These are phyloP conservation scores for Vitis cinerea DNA, from an alignment of 164 flowering plant genomes.

Conservation along the genomic window DNA sequence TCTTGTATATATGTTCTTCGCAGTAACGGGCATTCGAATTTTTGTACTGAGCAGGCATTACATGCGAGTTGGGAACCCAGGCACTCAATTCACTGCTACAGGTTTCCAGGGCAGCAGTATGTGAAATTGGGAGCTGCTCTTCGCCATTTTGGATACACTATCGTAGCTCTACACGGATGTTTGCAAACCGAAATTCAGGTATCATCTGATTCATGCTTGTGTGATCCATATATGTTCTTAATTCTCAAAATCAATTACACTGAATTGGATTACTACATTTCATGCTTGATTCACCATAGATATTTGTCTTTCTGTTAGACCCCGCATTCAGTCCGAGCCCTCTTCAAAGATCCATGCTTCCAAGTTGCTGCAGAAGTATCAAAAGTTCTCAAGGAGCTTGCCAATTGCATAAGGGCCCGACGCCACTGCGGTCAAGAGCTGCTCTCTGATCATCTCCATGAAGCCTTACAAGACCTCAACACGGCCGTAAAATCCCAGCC, in stretches of 20 bases:
- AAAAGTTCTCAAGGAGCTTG: slow-evolving; percentile 65
- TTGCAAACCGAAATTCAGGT: slow-evolving; percentile 89
- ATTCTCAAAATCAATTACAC: too few relatives aligned
- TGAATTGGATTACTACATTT: too few relatives aligned
- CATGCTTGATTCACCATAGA: too few relatives aligned
- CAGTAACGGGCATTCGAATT: neutral
- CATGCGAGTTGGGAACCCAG: slow-evolving; percentile 99
- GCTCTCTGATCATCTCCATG: slow-evolving; percentile 73
- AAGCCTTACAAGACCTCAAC: slow-evolving; percentile 77
- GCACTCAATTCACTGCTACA: slow-evolving; percentile 61
- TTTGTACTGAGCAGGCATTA: slow-evolving; percentile 52
- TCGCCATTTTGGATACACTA: slow-evolving; percentile 80
- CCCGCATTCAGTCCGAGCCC: slow-evolving; percentile 55
- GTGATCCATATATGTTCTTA: neutral
- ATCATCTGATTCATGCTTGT: neutral
- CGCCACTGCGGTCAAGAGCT: slow-evolving; percentile 59
- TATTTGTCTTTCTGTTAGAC: slow-evolving; percentile 35
- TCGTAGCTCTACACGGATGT: slow-evolving; percentile 89
- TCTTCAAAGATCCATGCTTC: slow-evolving; percentile 72
- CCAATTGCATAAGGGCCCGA: slow-evolving; percentile 56
- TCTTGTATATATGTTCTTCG: too few relatives aligned
- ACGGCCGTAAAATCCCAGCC: slow-evolving; percentile 81
- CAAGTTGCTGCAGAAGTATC: slow-evolving; percentile 67
- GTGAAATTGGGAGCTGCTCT: slow-evolving; percentile 76
- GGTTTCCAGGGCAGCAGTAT: slow-evolving; percentile 82